A percentile compares a stretch with the other conserved stretches of the same genome.
Evolutionary conservation across 495 filamentous ascomycete genomes (phyloP).

Genomic region (Viridothelium virens): DNA sequence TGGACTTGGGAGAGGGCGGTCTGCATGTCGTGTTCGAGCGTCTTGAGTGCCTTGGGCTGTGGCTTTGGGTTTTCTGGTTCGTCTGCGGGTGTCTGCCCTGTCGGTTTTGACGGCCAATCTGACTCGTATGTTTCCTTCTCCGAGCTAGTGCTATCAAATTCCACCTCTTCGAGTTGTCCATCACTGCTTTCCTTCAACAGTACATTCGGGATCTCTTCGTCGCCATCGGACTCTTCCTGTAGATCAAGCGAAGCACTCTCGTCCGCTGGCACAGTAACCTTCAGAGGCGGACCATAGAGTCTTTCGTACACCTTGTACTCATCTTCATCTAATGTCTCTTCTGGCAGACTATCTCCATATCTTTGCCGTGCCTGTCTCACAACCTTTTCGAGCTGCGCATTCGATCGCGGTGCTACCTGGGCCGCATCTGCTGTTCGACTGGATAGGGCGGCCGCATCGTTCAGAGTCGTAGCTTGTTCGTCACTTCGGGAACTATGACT

Average conservation of each 20-base stretch:
- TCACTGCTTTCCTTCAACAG: slow-evolving; percentile 49
- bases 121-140: slow-evolving; percentile 11
- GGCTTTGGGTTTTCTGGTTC: slow-evolving; percentile 25
- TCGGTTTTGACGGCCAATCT: not conserved
- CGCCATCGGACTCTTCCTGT: slow-evolving; percentile 34
- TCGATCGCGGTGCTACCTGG: not conserved
- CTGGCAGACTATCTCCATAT: slow-evolving; percentile 71
- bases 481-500: not conserved
- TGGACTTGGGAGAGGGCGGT: not conserved
- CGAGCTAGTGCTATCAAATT: slow-evolving; percentile 25
- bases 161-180: slow-evolving; percentile 31
- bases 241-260: slow-evolving; percentile 38
- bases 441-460: not conserved
- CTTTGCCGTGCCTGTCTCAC: slow-evolving; percentile 62
- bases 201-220: slow-evolving; percentile 26
- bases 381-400: slow-evolving; percentile 29
- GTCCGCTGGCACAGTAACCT: slow-evolving; percentile 50
- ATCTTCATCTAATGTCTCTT: slow-evolving; percentile 57
- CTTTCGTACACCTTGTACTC: slow-evolving; percentile 72
- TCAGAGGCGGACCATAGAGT: slow-evolving; percentile 64
- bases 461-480: not conserved
- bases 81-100: slow-evolving; percentile 29
- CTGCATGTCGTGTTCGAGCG: no score
- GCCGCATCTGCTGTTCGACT: not conserved
- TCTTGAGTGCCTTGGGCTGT: not conserved